Conservation (phyloP, 2,329 filamentous ascomycete species). For the Diaporthe aspalathi region DNA sequence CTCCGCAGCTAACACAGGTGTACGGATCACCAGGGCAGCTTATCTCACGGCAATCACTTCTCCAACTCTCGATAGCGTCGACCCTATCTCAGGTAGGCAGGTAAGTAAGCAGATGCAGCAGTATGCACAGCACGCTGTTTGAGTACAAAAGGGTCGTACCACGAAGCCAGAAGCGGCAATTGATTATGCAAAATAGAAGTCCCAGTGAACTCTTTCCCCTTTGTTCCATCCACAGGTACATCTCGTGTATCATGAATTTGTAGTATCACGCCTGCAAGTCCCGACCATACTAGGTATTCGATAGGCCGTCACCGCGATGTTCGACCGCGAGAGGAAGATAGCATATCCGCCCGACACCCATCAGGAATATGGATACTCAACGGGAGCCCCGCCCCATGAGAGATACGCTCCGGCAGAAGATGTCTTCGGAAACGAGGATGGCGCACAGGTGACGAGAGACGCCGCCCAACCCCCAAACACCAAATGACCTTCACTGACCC, state of each 20-base stretch:
- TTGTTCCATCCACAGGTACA: background rate
- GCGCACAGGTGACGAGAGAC: slow-evolving; percentile 11
- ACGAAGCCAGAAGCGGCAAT: background rate
- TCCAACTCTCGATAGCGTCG: slow-evolving; percentile 27
- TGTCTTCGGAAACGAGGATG: slow-evolving; percentile 35
- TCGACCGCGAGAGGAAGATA: slow-evolving; percentile 5
- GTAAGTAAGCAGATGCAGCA: background rate
- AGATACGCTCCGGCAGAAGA: slow-evolving; percentile 11
- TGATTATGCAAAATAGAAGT: background rate
- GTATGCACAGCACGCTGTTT: background rate
- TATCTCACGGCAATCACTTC: slow-evolving; percentile 11
- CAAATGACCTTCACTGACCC: background rate
- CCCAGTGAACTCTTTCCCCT: background rate
- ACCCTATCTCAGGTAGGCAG: slow-evolving; percentile 9
- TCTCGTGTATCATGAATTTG: background rate
- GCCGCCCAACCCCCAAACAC: background rate
- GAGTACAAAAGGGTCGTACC: background rate
- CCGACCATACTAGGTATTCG: no score
- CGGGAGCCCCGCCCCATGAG: background rate
- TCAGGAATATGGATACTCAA: slow-evolving; percentile 17
- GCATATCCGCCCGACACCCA: slow-evolving; percentile 3
- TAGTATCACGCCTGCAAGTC: background rate
- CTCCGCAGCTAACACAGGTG: slow-evolving; percentile 11
- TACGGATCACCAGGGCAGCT: slow-evolving; percentile 7
- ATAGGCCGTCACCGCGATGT: background rate